Evolutionary conservation across 371 early-diverging fungal species (phyloP), one percentile per base, ranked within the genome.

Genomic region (Lichtheimia ramosa): DNA sequence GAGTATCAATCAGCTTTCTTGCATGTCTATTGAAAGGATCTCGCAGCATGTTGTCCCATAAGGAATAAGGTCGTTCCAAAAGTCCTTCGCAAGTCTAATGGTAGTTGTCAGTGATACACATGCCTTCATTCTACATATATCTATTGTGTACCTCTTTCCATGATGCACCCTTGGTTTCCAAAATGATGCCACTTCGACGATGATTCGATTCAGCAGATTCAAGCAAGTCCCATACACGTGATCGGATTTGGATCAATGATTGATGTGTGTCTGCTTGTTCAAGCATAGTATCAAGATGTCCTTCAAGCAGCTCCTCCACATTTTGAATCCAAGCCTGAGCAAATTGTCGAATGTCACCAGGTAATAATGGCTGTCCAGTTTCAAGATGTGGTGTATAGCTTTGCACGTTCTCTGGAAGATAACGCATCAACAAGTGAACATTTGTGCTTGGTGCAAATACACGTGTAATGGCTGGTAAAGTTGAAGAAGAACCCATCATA

Each of bases 401-500:
- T 57, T 83, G 86, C 21, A 86, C 54, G 2, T 70, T 52, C 18
- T 82, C 80, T 3, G 86, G 86, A 8, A 84, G 66, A 59, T 83
- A 82, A 4, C 86, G 78, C 13, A 83, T 73, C 39, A 86, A 69
- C 10, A 86, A 71, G 46, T 83, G 83, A 2, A 80, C 80, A 43
- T 84, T 84, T 24, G 84, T 79, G 21, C 78, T 82, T 5, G 82
- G 83, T 8, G 84, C 81, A 63, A 84, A 84, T 48, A 86, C 56
- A 48, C 77, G 73, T 0, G 83, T 74, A 28, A 85, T 73, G 23
- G 79, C 72, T 2, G 82, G 65, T 50, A 52, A 49, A 57, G 6
- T 59, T 49, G 42, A 68, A n/a, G 21, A 46, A 46, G 46, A 46
- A 6, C 46, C 46, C 23, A 69, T 68, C 59, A 68, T 66, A 49